A percentile compares a stretch with the other conserved stretches of the same genome.
phyloP scores from a whole-genome alignment of 257 asterid genomes.

The Fraxinus quadrangulata region DNA sequence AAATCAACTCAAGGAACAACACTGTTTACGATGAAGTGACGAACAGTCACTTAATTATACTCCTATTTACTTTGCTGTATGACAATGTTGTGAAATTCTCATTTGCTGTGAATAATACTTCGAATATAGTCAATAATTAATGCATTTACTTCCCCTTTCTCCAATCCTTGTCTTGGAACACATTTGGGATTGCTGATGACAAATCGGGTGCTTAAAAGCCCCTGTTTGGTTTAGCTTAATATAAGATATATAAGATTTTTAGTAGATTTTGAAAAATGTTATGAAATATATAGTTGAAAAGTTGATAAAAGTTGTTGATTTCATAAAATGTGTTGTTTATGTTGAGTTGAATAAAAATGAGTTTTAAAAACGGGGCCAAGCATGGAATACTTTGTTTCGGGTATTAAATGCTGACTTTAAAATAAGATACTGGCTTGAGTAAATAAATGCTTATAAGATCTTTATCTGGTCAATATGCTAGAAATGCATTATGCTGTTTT shows the following conservation, averaged over 20 bases:
- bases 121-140: not conserved
- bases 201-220: not conserved
- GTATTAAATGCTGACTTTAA: no score
- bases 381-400: not conserved
- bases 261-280: no score
- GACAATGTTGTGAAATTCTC: slow-evolving; percentile 12
- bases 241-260: no score
- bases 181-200: not conserved
- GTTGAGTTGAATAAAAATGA: not conserved
- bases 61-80: slow-evolving; percentile 29
- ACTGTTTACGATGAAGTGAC: slow-evolving; percentile 16
- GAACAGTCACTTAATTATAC: slow-evolving; percentile 20
- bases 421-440: no score
- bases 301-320: no score
- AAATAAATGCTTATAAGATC: not conserved
- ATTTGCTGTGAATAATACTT: slow-evolving; percentile 2
- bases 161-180: not conserved
- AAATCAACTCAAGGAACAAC: slow-evolving; percentile 31
- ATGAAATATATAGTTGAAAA: no score
- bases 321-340: no score
- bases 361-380: not conserved
- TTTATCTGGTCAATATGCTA: not conserved
- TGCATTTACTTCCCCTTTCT: not conserved
- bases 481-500: not conserved
- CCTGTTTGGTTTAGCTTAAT: no score